phyloP scores from a whole-genome alignment of 2,329 filamentous ascomycete species.

The Aspergillus vadensis region DNA sequence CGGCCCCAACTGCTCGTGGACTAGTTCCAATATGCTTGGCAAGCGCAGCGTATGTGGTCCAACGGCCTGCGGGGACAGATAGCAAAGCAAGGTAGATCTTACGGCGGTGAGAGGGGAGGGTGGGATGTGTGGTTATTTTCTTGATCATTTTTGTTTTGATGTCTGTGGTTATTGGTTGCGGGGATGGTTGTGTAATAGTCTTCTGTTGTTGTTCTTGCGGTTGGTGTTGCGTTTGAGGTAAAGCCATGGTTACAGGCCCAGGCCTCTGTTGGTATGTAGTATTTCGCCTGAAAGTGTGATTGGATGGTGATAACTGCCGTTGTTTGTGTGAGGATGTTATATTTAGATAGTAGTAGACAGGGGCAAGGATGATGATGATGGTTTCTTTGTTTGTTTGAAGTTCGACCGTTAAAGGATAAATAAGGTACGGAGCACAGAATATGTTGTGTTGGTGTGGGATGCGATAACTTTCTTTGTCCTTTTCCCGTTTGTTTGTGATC shows the following conservation, averaged over 20 bases:
- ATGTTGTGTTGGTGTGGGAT: background rate
- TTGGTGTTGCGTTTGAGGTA: background rate
- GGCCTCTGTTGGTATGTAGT: no score
- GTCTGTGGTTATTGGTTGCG: background rate
- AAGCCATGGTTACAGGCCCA: background rate
- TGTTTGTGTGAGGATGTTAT: background rate
- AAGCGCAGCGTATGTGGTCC: slow-evolving; percentile 77
- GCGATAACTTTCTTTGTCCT: background rate
- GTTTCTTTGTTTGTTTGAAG: background rate
- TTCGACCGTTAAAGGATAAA: background rate
- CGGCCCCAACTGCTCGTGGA: slow-evolving; percentile 75
- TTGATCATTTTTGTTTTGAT: slow-evolving; percentile 22
- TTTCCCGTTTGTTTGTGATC: no score
- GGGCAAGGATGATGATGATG: background rate
- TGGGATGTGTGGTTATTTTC: slow-evolving; percentile 45
- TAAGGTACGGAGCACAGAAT: background rate
- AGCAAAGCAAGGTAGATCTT: slow-evolving; percentile 70
- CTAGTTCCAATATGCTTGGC: slow-evolving; percentile 69
- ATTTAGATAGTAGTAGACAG: background rate
- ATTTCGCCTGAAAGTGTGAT: background rate
- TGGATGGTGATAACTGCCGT: background rate
- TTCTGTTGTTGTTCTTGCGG: background rate
- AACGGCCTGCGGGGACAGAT: slow-evolving; percentile 72
- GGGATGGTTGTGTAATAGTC: background rate
- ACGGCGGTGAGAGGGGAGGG: slow-evolving; percentile 54